A percentile compares a stretch with the other conserved stretches of the same genome.
These are phyloP conservation scores for Populus hybrid DNA, from an alignment of 441 rosid species.

Conservation along the genomic window DNA sequence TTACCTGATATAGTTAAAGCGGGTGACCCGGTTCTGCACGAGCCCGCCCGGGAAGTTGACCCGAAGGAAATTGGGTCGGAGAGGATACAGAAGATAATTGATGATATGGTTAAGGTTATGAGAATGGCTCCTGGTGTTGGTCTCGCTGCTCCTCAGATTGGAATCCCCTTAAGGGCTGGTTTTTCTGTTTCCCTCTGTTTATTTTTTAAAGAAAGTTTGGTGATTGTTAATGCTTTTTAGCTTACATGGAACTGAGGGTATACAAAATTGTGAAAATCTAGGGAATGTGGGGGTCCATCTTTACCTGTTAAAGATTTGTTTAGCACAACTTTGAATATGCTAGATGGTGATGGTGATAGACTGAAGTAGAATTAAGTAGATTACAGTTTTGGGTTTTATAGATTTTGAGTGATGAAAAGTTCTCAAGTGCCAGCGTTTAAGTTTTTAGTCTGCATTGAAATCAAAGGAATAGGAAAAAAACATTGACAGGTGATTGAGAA, in stretches of 20 bases:
- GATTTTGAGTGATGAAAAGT: background rate
- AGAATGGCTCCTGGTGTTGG: constrained; percentile 92
- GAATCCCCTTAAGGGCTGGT: constrained; percentile 67
- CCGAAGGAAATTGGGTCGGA: constrained; percentile 71
- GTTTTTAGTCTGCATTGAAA: no score
- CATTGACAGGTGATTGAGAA: background rate
- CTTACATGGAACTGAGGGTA: background rate
- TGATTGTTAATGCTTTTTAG: background rate
- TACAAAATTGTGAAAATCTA: background rate
- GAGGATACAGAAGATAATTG: constrained; percentile 76
- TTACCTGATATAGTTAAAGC: constrained; percentile 72
- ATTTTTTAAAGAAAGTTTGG: background rate
- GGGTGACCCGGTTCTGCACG: constrained; percentile 91
- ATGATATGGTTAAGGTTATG: constrained; percentile 72
- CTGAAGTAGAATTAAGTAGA: background rate
- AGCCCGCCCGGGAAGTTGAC: constrained; percentile 71
- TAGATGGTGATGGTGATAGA: background rate
- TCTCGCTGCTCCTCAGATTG: constrained; percentile 95
- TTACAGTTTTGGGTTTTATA: no score
- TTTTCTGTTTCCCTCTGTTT: background rate
- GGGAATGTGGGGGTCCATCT: background rate
- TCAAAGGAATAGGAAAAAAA: background rate
- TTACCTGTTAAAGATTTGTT: background rate
- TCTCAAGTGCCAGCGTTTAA: background rate
- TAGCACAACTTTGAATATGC: background rate